These are phyloP conservation scores for Pulveroboletus ravenelii DNA, from an alignment of 768 basidiomycete genomes.

Conservation along the genomic window DNA sequence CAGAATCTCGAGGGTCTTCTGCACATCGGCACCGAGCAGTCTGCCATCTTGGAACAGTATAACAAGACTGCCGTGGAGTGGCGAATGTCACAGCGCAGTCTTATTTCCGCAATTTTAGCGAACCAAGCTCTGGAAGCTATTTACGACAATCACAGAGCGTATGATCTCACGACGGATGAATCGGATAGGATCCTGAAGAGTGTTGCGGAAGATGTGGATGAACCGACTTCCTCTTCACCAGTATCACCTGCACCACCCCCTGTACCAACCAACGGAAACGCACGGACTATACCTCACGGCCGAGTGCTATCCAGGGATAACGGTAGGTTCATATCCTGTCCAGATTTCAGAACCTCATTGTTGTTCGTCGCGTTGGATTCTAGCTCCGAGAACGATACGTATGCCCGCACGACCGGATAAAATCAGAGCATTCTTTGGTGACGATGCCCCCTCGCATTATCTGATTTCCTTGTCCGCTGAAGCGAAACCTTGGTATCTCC, in stretches of 20 bases:
- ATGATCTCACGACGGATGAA: constrained; percentile 7
- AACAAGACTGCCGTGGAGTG: constrained; percentile 42
- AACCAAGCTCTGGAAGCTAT: constrained; percentile 17
- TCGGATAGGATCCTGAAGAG: constrained; percentile 10
- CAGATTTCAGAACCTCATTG: not conserved
- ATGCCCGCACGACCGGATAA: constrained; percentile 32
- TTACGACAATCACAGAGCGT: constrained; percentile 10
- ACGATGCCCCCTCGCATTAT: constrained; percentile 44
- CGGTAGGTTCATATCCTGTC: not conserved
- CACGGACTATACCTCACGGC: not conserved
- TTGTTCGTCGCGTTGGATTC: not conserved
- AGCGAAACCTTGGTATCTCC: constrained; percentile 56
- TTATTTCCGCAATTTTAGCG: constrained; percentile 24
- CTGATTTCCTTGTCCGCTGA: constrained; percentile 37
- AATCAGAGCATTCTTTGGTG: constrained; percentile 48
- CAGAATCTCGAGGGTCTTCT: constrained; percentile 38
- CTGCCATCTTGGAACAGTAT: constrained; percentile 33
- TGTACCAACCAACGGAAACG: constrained; percentile 11
- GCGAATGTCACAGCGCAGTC: constrained; percentile 42
- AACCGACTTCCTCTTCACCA: not conserved
- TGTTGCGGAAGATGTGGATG: constrained; percentile 6
- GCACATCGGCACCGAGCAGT: constrained; percentile 37
- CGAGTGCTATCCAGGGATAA: constrained; percentile 13
- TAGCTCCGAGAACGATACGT: constrained; percentile 15
- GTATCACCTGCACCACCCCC: constrained; percentile 6